These are phyloP conservation scores for rapeseed (Brassica napus) DNA, from an alignment of 345 rosid species.

Conservation along the genomic window Da-Ae NC_063452.1:14626501-14627000, in stretches of 20 bases:
- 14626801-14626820: constrained; percentile 56
- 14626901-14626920: constrained; percentile 49
- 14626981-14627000: constrained; percentile 59
- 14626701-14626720: constrained; percentile 40
- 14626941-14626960: constrained; percentile 58
- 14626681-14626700: constrained; percentile 60
- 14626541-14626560: constrained; percentile 42
- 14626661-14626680: constrained; percentile 69
- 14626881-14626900: constrained; percentile 50
- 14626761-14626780: constrained; percentile 82
- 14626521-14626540: constrained; percentile 52
- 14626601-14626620: constrained; percentile 43
- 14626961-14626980: constrained; percentile 62
- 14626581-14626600: constrained; percentile 60
- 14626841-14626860: constrained; percentile 50
- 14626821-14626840: constrained; percentile 57
- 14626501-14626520: constrained; percentile 50
- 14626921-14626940: constrained; percentile 57
- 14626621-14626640: constrained; percentile 63
- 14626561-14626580: constrained; percentile 69
- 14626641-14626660: constrained; percentile 59
- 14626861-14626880: constrained; percentile 64
- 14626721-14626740: constrained; percentile 44
- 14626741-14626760: constrained; percentile 46
- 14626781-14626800: constrained; percentile 59